Percentiles rank a stretch among this genome's conserved stretches.
These are phyloP conservation scores for Brettanomyces sp. DNA, from an alignment of 805 yeast genomes.

Conservation along the genomic window DNA sequence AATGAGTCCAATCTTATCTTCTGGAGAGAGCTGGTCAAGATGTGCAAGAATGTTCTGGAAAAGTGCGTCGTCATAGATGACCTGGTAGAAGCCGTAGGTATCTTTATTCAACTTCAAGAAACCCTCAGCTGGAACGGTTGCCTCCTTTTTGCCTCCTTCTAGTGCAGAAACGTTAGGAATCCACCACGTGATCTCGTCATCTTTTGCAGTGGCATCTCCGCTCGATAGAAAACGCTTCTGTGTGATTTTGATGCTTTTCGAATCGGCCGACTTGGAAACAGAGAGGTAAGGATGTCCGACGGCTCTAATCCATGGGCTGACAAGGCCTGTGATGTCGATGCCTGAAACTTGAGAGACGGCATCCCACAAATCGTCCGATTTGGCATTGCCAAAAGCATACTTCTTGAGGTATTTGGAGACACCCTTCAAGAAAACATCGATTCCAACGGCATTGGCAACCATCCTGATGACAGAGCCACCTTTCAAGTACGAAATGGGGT, in stretches of 20 bases:
- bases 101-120: slow-evolving; percentile 40
- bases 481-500: slow-evolving; percentile 70
- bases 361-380: slow-evolving; percentile 64
- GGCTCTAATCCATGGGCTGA: slow-evolving; percentile 65
- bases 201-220: slow-evolving; percentile 50
- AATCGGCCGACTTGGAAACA: slow-evolving; percentile 30
- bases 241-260: slow-evolving; percentile 27
- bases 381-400: slow-evolving; percentile 62
- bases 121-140: slow-evolving; percentile 9
- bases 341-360: slow-evolving; percentile 57
- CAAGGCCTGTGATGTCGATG: slow-evolving; percentile 45
- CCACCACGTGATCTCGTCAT: slow-evolving; percentile 53
- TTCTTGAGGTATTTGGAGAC: slow-evolving; percentile 58
- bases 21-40: slow-evolving; percentile 29
- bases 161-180: slow-evolving; percentile 32
- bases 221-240: slow-evolving; percentile 57
- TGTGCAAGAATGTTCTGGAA: slow-evolving; percentile 32
- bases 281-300: slow-evolving; percentile 66
- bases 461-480: slow-evolving; percentile 74
- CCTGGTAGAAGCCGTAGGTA: slow-evolving; percentile 45
- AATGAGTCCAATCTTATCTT: slow-evolving; percentile 44
- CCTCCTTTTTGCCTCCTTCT: slow-evolving; percentile 9
- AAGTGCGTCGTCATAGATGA: slow-evolving; percentile 36
- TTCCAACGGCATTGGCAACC: slow-evolving; percentile 66
- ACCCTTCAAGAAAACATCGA: slow-evolving; percentile 60